A percentile compares a stretch with the other conserved stretches of the same genome.
Conservation (phyloP, 805 yeast species). For the Candida nemodendra region DNA sequence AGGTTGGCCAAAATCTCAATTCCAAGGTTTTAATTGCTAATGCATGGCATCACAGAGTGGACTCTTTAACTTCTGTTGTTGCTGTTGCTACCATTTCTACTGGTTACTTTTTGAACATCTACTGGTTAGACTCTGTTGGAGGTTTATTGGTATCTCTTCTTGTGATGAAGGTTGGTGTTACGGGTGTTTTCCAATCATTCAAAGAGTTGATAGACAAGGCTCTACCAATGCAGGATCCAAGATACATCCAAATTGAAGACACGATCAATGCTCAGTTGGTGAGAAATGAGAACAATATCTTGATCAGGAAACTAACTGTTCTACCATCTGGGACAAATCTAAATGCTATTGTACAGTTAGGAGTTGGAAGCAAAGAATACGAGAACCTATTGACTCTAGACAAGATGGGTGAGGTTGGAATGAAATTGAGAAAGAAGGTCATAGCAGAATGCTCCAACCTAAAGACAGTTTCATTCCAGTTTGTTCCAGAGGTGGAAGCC, state of each 20-base stretch:
- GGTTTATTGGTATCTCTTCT: slow-evolving; percentile 82
- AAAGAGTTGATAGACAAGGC: slow-evolving; percentile 80
- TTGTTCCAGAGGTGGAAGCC: slow-evolving; percentile 25
- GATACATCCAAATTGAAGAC: slow-evolving; percentile 42
- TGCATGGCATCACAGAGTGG: slow-evolving; percentile 99
- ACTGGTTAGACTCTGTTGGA: slow-evolving; percentile 90
- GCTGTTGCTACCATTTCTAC: slow-evolving; percentile 86
- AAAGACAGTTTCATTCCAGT: slow-evolving; percentile 34
- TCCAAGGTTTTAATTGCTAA: slow-evolving; percentile 92
- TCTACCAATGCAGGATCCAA: slow-evolving; percentile 47
- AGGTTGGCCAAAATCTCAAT: slow-evolving; percentile 72
- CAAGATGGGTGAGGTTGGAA: slow-evolving; percentile 32
- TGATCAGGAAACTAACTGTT: slow-evolving; percentile 42
- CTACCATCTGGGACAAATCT: slow-evolving; percentile 56
- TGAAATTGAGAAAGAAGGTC: slow-evolving; percentile 29
- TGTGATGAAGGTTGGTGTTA: slow-evolving; percentile 80
- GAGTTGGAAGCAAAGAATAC: slow-evolving; percentile 30
- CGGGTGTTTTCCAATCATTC: slow-evolving; percentile 66
- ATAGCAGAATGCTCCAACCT: slow-evolving; percentile 34
- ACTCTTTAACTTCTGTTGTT: slow-evolving; percentile 85
- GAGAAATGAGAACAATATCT: slow-evolving; percentile 33
- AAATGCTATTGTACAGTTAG: slow-evolving; percentile 36
- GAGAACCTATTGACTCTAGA: slow-evolving; percentile 32
- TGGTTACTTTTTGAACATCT: slow-evolving; percentile 72
- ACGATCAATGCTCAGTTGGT: slow-evolving; percentile 33